A percentile compares a stretch with the other conserved stretches of the same genome.
Evolutionary conservation across 2,329 filamentous ascomycete genomes (phyloP).

Genomic region (Xylariaceae sp.): DNA sequence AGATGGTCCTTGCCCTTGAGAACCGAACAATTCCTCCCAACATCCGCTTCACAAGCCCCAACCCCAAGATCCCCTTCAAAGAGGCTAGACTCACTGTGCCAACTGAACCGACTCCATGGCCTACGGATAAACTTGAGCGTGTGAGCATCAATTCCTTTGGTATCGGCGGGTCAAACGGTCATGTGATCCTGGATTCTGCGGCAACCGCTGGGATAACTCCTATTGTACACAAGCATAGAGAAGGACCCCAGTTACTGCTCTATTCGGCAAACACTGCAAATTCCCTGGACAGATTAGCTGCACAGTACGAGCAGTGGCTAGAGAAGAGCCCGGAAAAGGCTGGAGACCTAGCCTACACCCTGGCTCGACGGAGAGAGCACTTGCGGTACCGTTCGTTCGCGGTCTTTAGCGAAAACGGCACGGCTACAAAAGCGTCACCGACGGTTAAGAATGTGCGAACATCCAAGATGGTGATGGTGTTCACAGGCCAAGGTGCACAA

Average conservation of each 20-base stretch:
- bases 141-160: constrained; percentile 31
- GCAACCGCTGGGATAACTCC: not conserved
- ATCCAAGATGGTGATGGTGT: constrained; percentile 22
- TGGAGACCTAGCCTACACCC: constrained; percentile 22
- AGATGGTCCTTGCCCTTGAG: constrained; percentile 20
- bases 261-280: constrained; percentile 22
- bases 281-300: constrained; percentile 11
- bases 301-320: constrained; percentile 12
- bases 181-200: constrained; percentile 17
- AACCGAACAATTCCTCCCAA: constrained; percentile 31
- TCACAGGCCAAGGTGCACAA: constrained; percentile 30
- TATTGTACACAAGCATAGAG: not conserved
- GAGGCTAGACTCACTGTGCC: constrained; percentile 14
- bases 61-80: constrained; percentile 26
- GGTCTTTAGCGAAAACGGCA: constrained; percentile 7
- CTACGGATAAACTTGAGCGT: constrained; percentile 3
- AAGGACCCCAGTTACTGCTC: constrained; percentile 13
- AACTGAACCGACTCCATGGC: constrained; percentile 14
- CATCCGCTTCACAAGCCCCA: constrained; percentile 32
- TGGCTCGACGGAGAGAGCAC: constrained; percentile 19
- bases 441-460: not conserved
- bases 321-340: constrained; percentile 8
- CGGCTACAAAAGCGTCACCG: too few relatives aligned
- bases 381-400: constrained; percentile 20
- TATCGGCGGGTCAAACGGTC: constrained; percentile 28